Evolutionary conservation across 2,329 filamentous ascomycete species (phyloP), one percentile per base, ranked within the genome.

Genomic region (Falciphora oryzae): DNA sequence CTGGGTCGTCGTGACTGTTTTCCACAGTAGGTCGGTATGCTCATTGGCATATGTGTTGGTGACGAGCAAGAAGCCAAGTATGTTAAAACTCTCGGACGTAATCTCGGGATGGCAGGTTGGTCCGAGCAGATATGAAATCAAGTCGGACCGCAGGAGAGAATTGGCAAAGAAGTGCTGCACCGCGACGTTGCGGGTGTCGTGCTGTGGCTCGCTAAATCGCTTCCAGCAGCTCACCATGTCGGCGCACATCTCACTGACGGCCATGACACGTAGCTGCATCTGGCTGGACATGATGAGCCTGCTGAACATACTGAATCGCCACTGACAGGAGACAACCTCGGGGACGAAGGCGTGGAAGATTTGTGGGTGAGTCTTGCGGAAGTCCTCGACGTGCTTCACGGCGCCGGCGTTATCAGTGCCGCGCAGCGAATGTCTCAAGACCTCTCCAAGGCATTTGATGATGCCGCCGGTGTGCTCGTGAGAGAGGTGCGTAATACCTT

Each of bases 81-180:
- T 90, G 68, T 97, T 96, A 57, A 84, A 83, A 71, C 91, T 91
- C 69, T 93, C 87, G 50, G 84, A 82, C 27, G 96, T 95, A 63
- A 98, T 86, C 72, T 97, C 93, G 1, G 93, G 92, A 72, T 98
- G 95, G 38, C 94, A 97, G 65, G 93, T 93, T 18, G 94, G 88
- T 2, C 94, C 92, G 63, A 97, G 85, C 59, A 99, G 87, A 75
- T 97, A 98, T 66, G 93, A 87, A 29, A 96, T 85, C 31, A 98
- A 80, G 63, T 88, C 87, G 56, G 89, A 89, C 8, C 82, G 78
- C 22, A 89, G 80, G 44, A 98, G 79, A 68, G 91, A 89, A 29
- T 85, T 80, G 6, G 91, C 86, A 63, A 96, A 79, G 69, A 89
- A 89, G 16, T 83, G 81, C 68, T 94, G 79, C 61, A 91, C 80